Evolutionary conservation across 768 basidiomycete species (phyloP).

Genomic region (Lactarius trivialis): DNA sequence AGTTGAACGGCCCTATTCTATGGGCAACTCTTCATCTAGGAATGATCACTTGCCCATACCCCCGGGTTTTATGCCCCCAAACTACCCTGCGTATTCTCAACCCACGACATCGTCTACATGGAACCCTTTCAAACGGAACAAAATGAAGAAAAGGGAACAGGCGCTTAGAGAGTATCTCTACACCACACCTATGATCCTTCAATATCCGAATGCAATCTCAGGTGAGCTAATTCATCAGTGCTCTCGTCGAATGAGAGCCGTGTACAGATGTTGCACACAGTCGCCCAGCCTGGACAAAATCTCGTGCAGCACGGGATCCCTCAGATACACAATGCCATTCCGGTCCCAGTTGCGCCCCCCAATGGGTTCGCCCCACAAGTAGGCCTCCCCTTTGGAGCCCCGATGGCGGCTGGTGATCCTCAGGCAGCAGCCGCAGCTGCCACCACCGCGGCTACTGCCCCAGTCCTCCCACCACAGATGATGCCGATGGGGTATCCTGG

Average conservation of each 20-base stretch:
- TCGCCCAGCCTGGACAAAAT: slow-evolving; percentile 15
- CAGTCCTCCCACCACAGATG: slow-evolving; percentile 10
- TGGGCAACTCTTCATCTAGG: slow-evolving; percentile 18
- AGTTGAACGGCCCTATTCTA: background rate
- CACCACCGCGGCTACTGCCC: background rate
- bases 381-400: background rate
- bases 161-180: slow-evolving; percentile 18
- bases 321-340: slow-evolving; percentile 8
- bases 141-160: slow-evolving; percentile 18
- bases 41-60: slow-evolving; percentile 12
- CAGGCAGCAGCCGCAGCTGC: background rate
- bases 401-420: background rate
- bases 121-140: slow-evolving; percentile 19
- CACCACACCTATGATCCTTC: slow-evolving; percentile 18
- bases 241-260: background rate
- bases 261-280: background rate
- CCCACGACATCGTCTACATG: slow-evolving; percentile 3
- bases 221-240: background rate
- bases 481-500: background rate
- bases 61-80: slow-evolving; percentile 11
- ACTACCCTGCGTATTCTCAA: slow-evolving; percentile 8
- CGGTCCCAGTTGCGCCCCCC: slow-evolving; percentile 4
- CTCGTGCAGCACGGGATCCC: slow-evolving; percentile 11
- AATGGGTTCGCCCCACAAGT: background rate
- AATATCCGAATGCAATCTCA: slow-evolving; percentile 16